Conservation (phyloP, 1,139 yeast genomes). For the Suhomyces guaymorum region DNA sequence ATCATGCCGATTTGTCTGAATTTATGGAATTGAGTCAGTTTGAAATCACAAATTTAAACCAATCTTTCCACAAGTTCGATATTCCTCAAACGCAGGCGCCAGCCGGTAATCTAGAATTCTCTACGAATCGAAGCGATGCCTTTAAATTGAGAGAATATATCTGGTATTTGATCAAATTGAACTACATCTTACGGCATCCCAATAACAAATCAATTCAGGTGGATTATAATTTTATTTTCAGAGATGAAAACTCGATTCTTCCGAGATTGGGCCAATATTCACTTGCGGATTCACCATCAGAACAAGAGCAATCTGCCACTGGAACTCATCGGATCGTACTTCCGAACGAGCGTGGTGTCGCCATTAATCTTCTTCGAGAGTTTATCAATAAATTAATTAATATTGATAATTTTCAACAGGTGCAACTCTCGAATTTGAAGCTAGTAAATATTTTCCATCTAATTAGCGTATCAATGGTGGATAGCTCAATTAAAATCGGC, state of each 20-base stretch:
- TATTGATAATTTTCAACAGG: conserved; percentile 14
- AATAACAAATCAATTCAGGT: conserved; percentile 15
- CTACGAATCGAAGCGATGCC: conserved; percentile 23
- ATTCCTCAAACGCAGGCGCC: conserved; percentile 19
- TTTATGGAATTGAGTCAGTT: conserved; percentile 24
- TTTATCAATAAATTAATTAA: conserved; percentile 25
- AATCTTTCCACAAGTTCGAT: conserved; percentile 27
- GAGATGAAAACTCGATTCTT: conserved; percentile 12
- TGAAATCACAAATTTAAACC: conserved; percentile 30
- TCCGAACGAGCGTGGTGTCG: conserved; percentile 29
- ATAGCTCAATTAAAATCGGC: conserved; percentile 21
- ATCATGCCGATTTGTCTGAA: no score
- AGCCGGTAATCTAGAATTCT: not conserved
- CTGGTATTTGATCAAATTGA: conserved; percentile 36
- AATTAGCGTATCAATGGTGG: conserved; percentile 27
- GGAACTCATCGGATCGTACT: conserved; percentile 19
- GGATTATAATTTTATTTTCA: conserved; percentile 18
- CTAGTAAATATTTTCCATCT: conserved; percentile 23
- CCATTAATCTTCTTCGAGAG: conserved; percentile 23
- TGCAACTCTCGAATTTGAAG: conserved; percentile 18
- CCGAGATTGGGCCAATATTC: conserved; percentile 5
- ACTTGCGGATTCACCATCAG: not conserved
- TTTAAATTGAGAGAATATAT: conserved; percentile 30
- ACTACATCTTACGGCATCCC: conserved; percentile 26
- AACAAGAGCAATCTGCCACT: not conserved